Conservation (phyloP, 139 green algal species). For the Klebsormidium nitens region DNA sequence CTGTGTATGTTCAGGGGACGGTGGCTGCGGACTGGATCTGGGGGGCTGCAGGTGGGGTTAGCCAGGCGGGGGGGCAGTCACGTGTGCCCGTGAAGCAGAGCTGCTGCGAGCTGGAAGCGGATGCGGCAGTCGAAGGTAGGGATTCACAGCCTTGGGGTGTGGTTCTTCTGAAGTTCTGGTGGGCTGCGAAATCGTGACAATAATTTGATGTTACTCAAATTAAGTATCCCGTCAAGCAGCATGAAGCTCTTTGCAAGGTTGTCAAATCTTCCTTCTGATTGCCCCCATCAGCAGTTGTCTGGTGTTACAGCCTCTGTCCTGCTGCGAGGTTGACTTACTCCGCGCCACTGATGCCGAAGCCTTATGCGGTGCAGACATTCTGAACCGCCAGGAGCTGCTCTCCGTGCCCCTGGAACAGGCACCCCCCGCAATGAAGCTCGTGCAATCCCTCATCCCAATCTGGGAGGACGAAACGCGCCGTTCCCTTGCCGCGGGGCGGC, state of each 20-base stretch:
- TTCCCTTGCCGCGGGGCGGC: no score
- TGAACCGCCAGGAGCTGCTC: conserved; percentile 65
- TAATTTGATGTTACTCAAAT: no score
- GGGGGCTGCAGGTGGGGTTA: not conserved
- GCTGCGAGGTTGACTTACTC: not conserved
- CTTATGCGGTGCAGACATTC: conserved; percentile 61
- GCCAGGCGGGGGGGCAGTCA: not conserved
- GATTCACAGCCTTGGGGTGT: no score
- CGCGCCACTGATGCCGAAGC: conserved; percentile 49
- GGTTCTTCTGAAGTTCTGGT: no score
- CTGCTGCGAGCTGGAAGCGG: conserved; percentile 71
- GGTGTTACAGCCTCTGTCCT: no score
- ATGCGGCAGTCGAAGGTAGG: conserved; percentile 28
- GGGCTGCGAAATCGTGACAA: no score
- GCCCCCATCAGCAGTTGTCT: no score
- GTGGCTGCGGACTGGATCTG: not conserved
- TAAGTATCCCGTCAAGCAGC: conserved; percentile 5
- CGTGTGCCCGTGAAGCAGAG: conserved; percentile 58
- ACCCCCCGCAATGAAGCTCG: conserved; percentile 51
- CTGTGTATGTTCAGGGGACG: not conserved
- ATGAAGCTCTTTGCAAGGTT: no score
- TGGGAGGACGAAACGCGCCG: no score
- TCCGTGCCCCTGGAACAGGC: conserved; percentile 53
- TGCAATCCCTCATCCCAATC: conserved; percentile 77
- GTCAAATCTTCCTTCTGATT: no score